Evolutionary conservation across 2,329 filamentous ascomycete species (phyloP).

Genomic region (Kalaharituber pfeilii): DNA sequence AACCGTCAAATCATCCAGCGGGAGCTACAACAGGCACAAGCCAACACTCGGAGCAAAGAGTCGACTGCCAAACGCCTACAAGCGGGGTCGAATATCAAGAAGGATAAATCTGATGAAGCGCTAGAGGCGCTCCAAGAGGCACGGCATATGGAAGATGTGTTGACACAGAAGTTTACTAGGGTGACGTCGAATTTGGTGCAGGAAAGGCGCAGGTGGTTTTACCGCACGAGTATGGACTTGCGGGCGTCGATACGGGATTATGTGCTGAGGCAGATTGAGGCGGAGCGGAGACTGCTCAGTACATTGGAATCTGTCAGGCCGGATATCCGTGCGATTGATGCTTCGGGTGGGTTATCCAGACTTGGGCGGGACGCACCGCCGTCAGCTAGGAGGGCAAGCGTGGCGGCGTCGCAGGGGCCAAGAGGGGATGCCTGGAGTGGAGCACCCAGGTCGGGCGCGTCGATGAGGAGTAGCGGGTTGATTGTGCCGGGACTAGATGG

Average conservation of each 20-base stretch:
- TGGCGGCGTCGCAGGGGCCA: slow-evolving; percentile 80
- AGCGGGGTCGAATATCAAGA: slow-evolving; percentile 64
- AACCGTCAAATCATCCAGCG: slow-evolving; percentile 93
- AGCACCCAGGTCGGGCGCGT: slow-evolving; percentile 65
- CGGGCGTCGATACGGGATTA: slow-evolving; percentile 75
- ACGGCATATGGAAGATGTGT: slow-evolving; percentile 58
- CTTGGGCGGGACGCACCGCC: slow-evolving; percentile 81
- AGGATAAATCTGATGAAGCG: slow-evolving; percentile 97
- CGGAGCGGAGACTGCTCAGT: slow-evolving; percentile 76
- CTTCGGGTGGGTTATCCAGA: slow-evolving; percentile 72
- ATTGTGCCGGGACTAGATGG: slow-evolving; percentile 32
- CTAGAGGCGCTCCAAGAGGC: slow-evolving; percentile 81
- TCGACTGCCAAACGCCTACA: slow-evolving; percentile 79
- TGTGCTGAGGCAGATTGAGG: slow-evolving; percentile 84
- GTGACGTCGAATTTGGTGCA: slow-evolving; percentile 78
- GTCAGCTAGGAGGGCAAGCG: slow-evolving; percentile 49
- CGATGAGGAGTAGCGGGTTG: slow-evolving; percentile 59
- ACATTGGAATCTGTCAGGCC: slow-evolving; percentile 85
- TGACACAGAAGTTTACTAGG: slow-evolving; percentile 69
- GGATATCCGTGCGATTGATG: slow-evolving; percentile 83
- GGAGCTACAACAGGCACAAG: slow-evolving; percentile 81
- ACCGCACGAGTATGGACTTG: slow-evolving; percentile 68
- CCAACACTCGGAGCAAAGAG: slow-evolving; percentile 63
- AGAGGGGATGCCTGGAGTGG: slow-evolving; percentile 98
- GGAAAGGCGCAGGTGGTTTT: slow-evolving; percentile 83